Evolutionary conservation across 2,329 filamentous ascomycete species (phyloP), one percentile per base, ranked within the genome.

Genomic region (Colletotrichum somersetense): DNA sequence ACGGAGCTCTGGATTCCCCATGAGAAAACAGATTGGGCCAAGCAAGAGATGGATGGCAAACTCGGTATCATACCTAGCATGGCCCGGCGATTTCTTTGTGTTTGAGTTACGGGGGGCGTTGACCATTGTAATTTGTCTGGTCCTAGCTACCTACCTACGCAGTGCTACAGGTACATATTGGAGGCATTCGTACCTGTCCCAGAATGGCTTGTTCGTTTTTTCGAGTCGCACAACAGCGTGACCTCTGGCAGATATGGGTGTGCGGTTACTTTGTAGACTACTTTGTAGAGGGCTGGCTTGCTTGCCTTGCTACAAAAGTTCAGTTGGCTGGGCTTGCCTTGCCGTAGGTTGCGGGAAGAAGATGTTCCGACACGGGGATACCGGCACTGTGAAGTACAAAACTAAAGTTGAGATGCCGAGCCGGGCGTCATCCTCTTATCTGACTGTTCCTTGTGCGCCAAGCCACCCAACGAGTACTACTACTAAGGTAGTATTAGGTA

Each of bases 231-330:
- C 52, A 48, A 53, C 30, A 59, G 40, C 69, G 53, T 59, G 53
- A 69, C 23, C 40, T 69, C 66, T 64, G 66, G 48, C 66, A 72
- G 59, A 40, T 69, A 30, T 30, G 4, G 3, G 30, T 30, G 30
- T 30, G 4, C 30, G 30, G 30, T 3, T 30, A 30, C 30, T 30
- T 30, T 30, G 26, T 30, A 30, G 26, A 30, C 26, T 30, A 61
- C 7, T 46, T 46, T 10, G 1, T 46, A n/a, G 14, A 55, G 53
- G 18, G 30, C 30, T 30, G 30, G 30, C 30, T 30, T 30, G 30
- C 30, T 30, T 30, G 30, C 30, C 30, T 30, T 30, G 30, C 2
- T 3, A 30, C 30, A 33, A 64, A 50, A 26, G 48, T 26, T 8
- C 55, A 56, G 26, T 55, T 56, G 53, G 11, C 55, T 40, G 42